Conservation (phyloP, 768 basidiomycete genomes). For the Rhizopogon salebrosus region DNA sequence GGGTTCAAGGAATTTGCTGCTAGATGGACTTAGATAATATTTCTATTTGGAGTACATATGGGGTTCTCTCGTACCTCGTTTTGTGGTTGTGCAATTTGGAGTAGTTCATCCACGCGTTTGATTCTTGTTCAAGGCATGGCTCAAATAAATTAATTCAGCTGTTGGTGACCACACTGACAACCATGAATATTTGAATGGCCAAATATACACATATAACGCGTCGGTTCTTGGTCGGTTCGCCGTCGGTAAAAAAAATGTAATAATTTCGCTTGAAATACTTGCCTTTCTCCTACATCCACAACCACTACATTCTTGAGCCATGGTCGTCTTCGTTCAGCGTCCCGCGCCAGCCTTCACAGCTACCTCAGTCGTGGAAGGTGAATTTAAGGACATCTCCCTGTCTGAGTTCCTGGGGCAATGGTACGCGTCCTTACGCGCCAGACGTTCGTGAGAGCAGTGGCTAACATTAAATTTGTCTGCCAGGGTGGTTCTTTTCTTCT, state of each 20-base stretch:
- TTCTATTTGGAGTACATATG: not conserved
- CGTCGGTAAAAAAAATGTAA: slow-evolving; percentile 6
- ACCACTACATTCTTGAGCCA: slow-evolving; percentile 7
- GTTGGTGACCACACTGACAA: too few relatives aligned
- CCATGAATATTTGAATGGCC: too few relatives aligned
- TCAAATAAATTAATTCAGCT: too few relatives aligned
- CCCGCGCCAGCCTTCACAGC: slow-evolving; percentile 81
- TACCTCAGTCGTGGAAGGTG: slow-evolving; percentile 68
- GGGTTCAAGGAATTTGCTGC: slow-evolving; percentile 13
- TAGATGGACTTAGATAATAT: not conserved
- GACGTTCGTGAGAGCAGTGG: not conserved
- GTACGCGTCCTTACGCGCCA: slow-evolving; percentile 33
- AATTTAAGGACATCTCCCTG: slow-evolving; percentile 75
- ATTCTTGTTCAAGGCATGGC: too few relatives aligned
- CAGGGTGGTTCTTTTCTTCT: slow-evolving; percentile 93
- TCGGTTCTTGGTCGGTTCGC: too few relatives aligned
- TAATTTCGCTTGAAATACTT: slow-evolving; percentile 6
- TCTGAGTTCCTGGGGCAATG: slow-evolving; percentile 77
- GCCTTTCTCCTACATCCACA: not conserved
- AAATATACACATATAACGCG: slow-evolving; percentile 28
- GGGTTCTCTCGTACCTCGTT: not conserved
- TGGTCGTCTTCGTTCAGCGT: slow-evolving; percentile 65
- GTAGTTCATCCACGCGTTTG: too few relatives aligned
- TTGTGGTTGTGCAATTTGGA: not conserved
- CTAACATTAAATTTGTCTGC: not conserved